Conservation (phyloP, 2,329 filamentous ascomycete genomes). For the Fusarium begoniae region DNA sequence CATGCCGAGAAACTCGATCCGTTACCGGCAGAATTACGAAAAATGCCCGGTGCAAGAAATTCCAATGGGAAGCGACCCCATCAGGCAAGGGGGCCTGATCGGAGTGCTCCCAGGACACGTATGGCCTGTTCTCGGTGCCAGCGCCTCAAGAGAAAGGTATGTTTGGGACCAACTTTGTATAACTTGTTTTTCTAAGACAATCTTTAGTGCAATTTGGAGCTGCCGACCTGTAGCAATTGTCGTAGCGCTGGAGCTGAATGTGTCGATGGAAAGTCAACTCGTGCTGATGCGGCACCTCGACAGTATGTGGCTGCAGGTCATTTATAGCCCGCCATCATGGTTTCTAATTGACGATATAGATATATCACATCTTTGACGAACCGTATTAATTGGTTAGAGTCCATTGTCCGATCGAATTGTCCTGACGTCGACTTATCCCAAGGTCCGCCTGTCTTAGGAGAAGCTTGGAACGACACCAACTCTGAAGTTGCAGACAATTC, state of each 20-base stretch:
- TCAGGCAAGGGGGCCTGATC: neutral
- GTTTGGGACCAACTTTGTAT: neutral
- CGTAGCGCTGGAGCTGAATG: conserved; percentile 53
- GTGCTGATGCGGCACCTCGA: conserved; percentile 52
- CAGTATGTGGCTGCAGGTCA: conserved; percentile 44
- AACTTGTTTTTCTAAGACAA: neutral
- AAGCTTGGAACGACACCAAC: conserved; percentile 19
- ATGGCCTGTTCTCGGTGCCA: conserved; percentile 53
- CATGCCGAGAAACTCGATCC: neutral
- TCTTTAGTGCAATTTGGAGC: conserved; percentile 54
- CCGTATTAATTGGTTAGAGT: conserved; percentile 58
- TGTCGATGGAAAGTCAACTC: conserved; percentile 54
- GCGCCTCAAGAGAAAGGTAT: conserved; percentile 59
- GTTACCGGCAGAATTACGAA: neutral
- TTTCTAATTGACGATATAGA: conserved; percentile 8
- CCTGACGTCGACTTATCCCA: conserved; percentile 53
- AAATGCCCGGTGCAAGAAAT: conserved; percentile 23
- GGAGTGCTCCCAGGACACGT: conserved; percentile 8
- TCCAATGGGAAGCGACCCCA: neutral
- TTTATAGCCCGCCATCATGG: accelerated
- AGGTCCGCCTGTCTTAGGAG: conserved; percentile 17
- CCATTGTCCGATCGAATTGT: conserved; percentile 52
- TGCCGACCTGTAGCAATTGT: conserved; percentile 55
- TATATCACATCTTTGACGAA: conserved; percentile 51
- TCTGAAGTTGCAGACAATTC: conserved; percentile 7